phyloP scores from a whole-genome alignment of 2,329 filamentous ascomycete genomes.

The Cladosporium austrohemisphaericum region DNA sequence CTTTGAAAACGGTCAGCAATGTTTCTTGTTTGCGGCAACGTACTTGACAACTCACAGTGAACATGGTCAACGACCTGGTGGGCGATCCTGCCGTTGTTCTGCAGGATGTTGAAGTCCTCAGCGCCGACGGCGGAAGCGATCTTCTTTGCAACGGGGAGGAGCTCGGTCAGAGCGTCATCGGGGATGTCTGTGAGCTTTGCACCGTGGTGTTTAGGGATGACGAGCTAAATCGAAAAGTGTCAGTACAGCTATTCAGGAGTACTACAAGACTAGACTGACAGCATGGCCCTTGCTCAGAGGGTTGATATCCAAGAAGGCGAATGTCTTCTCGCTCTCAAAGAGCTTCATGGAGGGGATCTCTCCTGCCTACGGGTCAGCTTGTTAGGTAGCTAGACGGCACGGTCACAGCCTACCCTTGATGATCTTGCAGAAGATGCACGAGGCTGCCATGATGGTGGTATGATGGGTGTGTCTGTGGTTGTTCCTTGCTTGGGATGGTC shows the following conservation, averaged over 20 bases:
- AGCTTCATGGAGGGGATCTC: constrained; percentile 97
- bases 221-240: constrained; percentile 58
- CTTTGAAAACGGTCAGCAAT: constrained; percentile 58
- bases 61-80: constrained; percentile 94
- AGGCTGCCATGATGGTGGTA: constrained; percentile 39
- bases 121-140: constrained; percentile 73
- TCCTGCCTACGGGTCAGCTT: constrained; percentile 50
- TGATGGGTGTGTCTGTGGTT: neutral
- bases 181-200: constrained; percentile 84
- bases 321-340: constrained; percentile 86
- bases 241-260: constrained; percentile 4
- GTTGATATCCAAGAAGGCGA: constrained; percentile 95
- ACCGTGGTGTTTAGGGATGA: constrained; percentile 94
- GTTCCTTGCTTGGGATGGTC: neutral
- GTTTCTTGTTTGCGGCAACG: neutral
- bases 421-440: constrained; percentile 97
- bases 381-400: neutral
- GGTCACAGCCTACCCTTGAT: constrained; percentile 68
- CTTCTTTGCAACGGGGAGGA: constrained; percentile 85
- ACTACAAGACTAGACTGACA: constrained; percentile 50
- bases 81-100: constrained; percentile 90
- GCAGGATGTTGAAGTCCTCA: constrained; percentile 84
- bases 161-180: constrained; percentile 77
- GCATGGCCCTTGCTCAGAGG: constrained; percentile 85
- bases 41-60: constrained; percentile 28